Evolutionary conservation across 257 asterid genomes (phyloP), one percentile per base, ranked within the genome.

Genomic region (Rhazya stricta): DNA sequence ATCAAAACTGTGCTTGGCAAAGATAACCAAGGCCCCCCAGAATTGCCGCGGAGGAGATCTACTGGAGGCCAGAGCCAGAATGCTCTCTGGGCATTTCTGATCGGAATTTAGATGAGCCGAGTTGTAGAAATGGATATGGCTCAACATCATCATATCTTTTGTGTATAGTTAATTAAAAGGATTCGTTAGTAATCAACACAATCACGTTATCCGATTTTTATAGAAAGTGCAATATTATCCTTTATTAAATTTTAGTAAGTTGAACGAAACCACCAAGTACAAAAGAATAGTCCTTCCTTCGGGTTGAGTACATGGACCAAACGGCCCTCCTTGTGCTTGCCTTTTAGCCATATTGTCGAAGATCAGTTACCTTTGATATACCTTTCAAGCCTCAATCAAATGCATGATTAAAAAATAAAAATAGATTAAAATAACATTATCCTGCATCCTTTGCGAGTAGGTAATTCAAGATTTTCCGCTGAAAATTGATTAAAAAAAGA

Each of bases 291-390:
- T 68, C 36, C 15, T 69, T 45, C 4, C n/a, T n/a, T n/a, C 19
- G 23, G 51, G 19, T 23, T 18, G 11, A 16, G 46, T 4, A 50
- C 29, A 62, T 18, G 67, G 67, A 58, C 51, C 72, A 21, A 58
- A 10, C 21, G 60, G 18, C 68, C 69, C 48, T 42, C 60, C 72
- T 75, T 53, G 62, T 51, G 63, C 42, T 41, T 41, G 12, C 71
- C 36, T 72, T 41, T 53, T 39, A 50, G 57, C 43, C 61, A 41
- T 29, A 69, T 51, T 54, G 13, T 51, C 41, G 36, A 50, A 32
- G 63, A 41, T 62, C 43, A 6, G 27, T 34, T 62, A 62, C 34
- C 69, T 8, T n/a, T n/a, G n/a, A n/a, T n/a, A n/a, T n/a, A n/a
- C n/a, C n/a, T n/a, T n/a, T n/a, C n/a, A n/a, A n/a, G n/a, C n/a